phyloP scores from a whole-genome alignment of 2,329 filamentous ascomycete genomes.

The Aspergillus neotritici region DNA sequence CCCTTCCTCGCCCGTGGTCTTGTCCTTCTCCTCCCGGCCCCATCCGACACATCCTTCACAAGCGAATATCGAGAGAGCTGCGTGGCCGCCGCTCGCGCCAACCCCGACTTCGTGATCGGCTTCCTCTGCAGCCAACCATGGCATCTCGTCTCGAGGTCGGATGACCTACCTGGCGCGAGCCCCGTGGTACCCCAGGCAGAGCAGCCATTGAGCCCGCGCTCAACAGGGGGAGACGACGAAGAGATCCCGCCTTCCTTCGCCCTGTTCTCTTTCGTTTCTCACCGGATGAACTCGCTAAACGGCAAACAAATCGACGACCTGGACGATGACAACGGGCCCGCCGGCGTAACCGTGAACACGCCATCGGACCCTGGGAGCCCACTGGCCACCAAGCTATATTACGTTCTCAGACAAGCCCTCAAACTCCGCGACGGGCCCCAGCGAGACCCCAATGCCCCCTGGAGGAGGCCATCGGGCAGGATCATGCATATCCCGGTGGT shows the following conservation, averaged over 20 bases:
- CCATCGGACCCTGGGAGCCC: constrained; percentile 7
- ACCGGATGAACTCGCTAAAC: constrained; percentile 7
- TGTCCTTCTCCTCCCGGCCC: constrained; percentile 32
- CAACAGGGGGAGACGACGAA: constrained; percentile 12
- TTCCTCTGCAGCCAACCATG: constrained; percentile 34
- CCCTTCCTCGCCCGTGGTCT: constrained; percentile 35
- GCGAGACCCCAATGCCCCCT: too few relatives aligned
- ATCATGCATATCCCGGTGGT: constrained; percentile 14
- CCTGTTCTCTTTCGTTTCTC: constrained; percentile 16
- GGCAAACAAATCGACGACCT: constrained; percentile 11
- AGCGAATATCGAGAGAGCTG: constrained; percentile 31
- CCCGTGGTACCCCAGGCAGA: constrained; percentile 12
- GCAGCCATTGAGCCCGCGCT: constrained; percentile 14
- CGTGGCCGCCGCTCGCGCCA: constrained; percentile 34
- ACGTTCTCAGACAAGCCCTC: constrained; percentile 7
- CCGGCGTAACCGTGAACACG: not conserved
- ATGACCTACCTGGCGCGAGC: constrained; percentile 24
- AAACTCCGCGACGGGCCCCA: constrained; percentile 8
- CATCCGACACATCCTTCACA: constrained; percentile 26
- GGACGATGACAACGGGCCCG: constrained; percentile 8
- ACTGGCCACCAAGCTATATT: constrained; percentile 10
- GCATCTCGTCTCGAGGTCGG: constrained; percentile 26
- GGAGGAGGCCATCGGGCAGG: not conserved
- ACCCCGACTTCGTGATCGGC: constrained; percentile 38
- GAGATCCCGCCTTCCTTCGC: constrained; percentile 10